Percentiles rank a stretch among this genome's conserved stretches.
These are phyloP conservation scores for Daldinia concentrica DNA, from an alignment of 495 filamentous ascomycete genomes.

Conservation along the genomic window DNA sequence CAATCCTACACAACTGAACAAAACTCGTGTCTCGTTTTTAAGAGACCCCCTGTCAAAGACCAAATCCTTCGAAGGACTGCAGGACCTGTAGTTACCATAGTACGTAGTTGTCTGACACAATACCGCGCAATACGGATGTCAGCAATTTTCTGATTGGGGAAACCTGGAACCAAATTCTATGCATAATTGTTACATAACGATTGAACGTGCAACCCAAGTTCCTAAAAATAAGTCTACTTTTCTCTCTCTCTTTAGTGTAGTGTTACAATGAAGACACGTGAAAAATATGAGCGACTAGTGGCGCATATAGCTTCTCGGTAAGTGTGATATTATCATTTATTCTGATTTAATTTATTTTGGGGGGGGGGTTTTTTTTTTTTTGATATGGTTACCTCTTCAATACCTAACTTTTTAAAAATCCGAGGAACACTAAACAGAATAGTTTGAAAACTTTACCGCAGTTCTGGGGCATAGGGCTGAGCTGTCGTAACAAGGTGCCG, in stretches of 20 bases:
- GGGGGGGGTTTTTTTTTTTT: too few relatives aligned
- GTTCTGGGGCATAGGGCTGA: constrained; percentile 42
- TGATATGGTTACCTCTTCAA: constrained; percentile 5
- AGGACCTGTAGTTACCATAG: background rate
- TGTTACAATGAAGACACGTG: background rate
- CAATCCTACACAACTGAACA: constrained; percentile 29
- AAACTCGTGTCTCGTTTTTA: constrained; percentile 23
- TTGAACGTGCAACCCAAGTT: constrained; percentile 3
- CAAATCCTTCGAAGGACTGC: constrained; percentile 16
- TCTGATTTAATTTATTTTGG: too few relatives aligned
- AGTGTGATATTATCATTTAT: background rate
- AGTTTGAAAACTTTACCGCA: constrained; percentile 16
- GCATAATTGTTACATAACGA: constrained; percentile 24
- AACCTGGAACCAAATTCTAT: constrained; percentile 10
- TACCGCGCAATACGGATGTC: constrained; percentile 22
- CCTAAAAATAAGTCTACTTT: constrained; percentile 35
- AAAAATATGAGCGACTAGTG: background rate
- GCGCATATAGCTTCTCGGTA: background rate
- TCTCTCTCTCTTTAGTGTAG: background rate
- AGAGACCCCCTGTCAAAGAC: background rate
- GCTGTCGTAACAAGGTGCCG: constrained; percentile 13
- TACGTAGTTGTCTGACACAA: constrained; percentile 15
- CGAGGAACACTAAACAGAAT: constrained; percentile 17
- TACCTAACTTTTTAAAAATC: background rate
- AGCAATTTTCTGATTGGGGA: constrained; percentile 24